Percentiles rank a stretch among this genome's conserved stretches.
phyloP scores from a whole-genome alignment of 768 basidiomycete species.

The Serendipita sp. region DNA sequence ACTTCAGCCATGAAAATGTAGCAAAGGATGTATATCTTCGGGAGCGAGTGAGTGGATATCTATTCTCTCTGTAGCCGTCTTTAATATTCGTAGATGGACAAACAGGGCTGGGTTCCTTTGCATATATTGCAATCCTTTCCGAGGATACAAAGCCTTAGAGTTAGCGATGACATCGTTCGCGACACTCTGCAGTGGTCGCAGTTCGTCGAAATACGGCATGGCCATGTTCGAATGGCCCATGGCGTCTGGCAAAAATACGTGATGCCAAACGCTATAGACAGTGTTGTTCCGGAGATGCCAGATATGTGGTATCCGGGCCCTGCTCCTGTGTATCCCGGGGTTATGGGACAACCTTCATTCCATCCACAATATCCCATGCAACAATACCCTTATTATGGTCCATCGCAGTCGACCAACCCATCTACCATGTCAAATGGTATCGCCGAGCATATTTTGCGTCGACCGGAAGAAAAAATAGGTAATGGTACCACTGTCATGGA shows the following conservation, averaged over 20 bases:
- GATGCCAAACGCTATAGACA: not conserved
- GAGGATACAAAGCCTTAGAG: not conserved
- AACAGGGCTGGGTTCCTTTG: not conserved
- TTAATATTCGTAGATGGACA: not conserved
- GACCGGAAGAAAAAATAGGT: not conserved
- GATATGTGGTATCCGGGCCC: not conserved
- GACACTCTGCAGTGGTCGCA: constrained; percentile 2
- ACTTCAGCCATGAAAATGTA: constrained; percentile 79
- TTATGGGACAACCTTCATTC: not conserved
- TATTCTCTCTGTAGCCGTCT: not conserved
- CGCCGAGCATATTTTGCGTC: constrained; percentile 1
- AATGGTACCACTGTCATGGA: not conserved
- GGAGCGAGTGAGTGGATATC: constrained; percentile 38
- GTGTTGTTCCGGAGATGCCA: not conserved
- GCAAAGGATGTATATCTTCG: constrained; percentile 74
- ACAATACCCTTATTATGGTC: not conserved
- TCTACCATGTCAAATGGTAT: not conserved
- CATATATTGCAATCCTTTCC: not conserved
- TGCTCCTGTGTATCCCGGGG: not conserved
- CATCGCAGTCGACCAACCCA: not conserved
- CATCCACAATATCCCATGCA: not conserved
- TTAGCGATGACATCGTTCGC: not conserved
- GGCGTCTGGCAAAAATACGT: not conserved
- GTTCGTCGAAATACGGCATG: not conserved
- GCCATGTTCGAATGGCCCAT: not conserved